Percentiles rank a stretch among this genome's conserved stretches.
Conservation (phyloP, 148 eudicot genomes). For the Rhododendron kiyosumense region DNA sequence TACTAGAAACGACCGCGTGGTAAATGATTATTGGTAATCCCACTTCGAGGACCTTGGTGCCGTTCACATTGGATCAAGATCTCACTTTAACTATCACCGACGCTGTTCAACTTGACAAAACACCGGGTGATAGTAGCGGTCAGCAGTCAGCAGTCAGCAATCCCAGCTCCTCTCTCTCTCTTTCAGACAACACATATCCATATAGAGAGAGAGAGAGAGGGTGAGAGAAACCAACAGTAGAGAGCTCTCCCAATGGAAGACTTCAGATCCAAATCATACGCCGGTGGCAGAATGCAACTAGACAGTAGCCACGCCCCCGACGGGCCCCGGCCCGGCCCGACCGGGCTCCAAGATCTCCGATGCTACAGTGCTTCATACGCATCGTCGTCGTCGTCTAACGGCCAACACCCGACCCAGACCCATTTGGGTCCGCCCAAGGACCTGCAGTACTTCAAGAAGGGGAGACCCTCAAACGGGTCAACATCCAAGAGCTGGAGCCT, state of each 20-base stretch:
- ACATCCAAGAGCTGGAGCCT: conserved; percentile 50
- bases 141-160: not conserved
- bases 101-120: not conserved
- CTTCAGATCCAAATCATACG: conserved; percentile 56
- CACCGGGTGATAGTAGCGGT: not conserved
- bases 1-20: too few relatives aligned
- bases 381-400: conserved; percentile 18
- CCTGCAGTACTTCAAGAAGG: conserved; percentile 38
- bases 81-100: not conserved
- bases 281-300: conserved; percentile 34
- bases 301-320: conserved; percentile 22
- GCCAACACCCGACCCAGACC: conserved; percentile 7
- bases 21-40: too few relatives aligned
- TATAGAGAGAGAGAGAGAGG: not conserved
- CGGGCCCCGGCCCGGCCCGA: conserved; percentile 13
- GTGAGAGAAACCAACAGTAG: not conserved
- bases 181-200: not conserved
- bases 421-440: conserved; percentile 29
- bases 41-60: not conserved
- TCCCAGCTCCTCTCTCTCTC: not conserved
- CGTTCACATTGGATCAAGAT: not conserved
- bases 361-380: conserved; percentile 64
- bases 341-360: conserved; percentile 38
- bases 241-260: conserved; percentile 37
- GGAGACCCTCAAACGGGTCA: conserved; percentile 46